Percentiles rank a stretch among this genome's conserved stretches.
Conservation (phyloP, 192 early-diverging fungal species). For the Rhizophagus clarus region DNA sequence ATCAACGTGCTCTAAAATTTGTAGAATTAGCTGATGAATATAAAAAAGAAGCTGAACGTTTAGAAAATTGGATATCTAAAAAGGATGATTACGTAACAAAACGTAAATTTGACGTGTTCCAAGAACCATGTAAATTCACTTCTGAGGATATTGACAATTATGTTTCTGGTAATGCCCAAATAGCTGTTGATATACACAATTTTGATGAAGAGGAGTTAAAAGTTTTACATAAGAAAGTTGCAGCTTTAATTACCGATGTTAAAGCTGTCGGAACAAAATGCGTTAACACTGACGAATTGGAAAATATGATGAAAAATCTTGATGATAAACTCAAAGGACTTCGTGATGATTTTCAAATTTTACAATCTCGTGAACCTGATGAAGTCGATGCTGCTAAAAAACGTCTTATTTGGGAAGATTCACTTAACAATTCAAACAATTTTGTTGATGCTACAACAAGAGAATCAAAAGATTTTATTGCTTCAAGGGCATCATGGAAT, state of each 20-base stretch:
- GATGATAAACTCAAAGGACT: conserved; percentile 4
- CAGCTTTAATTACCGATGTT: conserved; percentile 23
- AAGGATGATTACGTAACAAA: conserved; percentile 31
- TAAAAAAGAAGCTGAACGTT: conserved; percentile 29
- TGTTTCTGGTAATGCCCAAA: conserved; percentile 5
- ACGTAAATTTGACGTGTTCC: conserved; percentile 26
- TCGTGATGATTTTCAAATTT: conserved; percentile 1
- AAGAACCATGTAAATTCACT: conserved; percentile 21
- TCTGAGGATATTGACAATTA: conserved; percentile 32
- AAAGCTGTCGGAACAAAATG: conserved; percentile 25
- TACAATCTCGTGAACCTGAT: conserved; percentile 7
- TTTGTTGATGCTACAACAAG: neutral
- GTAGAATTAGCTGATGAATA: conserved; percentile 20
- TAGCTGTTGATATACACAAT: conserved; percentile 30
- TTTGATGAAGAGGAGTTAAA: conserved; percentile 35
- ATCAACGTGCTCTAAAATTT: conserved; percentile 23
- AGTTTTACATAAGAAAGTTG: conserved; percentile 23
- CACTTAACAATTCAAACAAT: conserved; percentile 7
- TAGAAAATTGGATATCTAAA: conserved; percentile 25
- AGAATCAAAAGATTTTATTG: conserved; percentile 7
- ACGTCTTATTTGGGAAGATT: conserved; percentile 22
- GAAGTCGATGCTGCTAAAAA: conserved; percentile 22
- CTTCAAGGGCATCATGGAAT: conserved; percentile 20
- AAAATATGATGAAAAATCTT: conserved; percentile 6
- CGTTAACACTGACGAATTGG: conserved; percentile 33